Evolutionary conservation across 805 yeast species (phyloP).

Genomic region (Kuraishia piskuri): DNA sequence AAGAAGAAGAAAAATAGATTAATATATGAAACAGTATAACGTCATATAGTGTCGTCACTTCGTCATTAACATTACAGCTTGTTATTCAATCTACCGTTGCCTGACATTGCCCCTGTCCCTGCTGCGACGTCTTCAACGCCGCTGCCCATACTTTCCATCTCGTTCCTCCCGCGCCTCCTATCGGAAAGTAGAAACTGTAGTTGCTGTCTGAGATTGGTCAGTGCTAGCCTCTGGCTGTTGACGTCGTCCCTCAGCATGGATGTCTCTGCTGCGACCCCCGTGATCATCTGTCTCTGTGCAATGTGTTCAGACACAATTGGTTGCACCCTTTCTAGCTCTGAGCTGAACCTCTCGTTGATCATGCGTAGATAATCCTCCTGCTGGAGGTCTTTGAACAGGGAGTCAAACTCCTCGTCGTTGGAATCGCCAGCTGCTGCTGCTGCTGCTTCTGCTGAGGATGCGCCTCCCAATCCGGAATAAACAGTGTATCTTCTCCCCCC

Average conservation of each 20-base stretch:
- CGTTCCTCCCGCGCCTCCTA: constrained; percentile 22
- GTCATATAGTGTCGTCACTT: neutral
- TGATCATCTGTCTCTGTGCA: constrained; percentile 15
- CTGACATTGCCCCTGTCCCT: neutral
- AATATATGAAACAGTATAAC: neutral
- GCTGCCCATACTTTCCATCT: neutral
- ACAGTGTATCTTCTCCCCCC: constrained; percentile 1
- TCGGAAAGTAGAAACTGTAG: constrained; percentile 38
- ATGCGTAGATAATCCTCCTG: constrained; percentile 23
- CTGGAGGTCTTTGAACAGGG: constrained; percentile 8
- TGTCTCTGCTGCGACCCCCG: constrained; percentile 14
- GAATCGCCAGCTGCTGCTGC: neutral
- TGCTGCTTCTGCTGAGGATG: neutral
- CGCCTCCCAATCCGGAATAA: constrained; percentile 18
- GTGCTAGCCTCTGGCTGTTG: constrained; percentile 32
- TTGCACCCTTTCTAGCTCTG: constrained; percentile 27
- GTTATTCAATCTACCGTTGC: neutral
- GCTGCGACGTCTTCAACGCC: neutral
- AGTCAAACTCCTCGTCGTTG: neutral
- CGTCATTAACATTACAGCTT: neutral
- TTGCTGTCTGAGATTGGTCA: constrained; percentile 41
- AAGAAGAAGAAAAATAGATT: constrained; percentile 1
- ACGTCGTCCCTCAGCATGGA: constrained; percentile 35
- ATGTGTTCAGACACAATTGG: constrained; percentile 16
- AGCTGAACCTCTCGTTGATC: constrained; percentile 35